Evolutionary conservation across 2,329 filamentous ascomycete genomes (phyloP).

Genomic region (Sordariomycetes sp.): DNA sequence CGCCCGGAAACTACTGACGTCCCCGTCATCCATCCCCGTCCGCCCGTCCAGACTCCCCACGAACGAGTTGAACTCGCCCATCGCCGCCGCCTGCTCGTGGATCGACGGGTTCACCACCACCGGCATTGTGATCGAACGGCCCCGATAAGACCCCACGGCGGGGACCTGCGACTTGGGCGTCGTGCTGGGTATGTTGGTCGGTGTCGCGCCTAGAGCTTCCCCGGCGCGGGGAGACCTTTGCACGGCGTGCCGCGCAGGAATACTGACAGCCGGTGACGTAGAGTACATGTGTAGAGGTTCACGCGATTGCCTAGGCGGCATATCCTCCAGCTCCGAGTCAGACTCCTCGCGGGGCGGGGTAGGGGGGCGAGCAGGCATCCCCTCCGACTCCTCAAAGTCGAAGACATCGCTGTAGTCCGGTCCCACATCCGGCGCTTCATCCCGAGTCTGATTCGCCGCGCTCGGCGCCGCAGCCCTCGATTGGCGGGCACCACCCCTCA

Average conservation of each 20-base stretch:
- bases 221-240: background rate
- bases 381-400: slow-evolving; percentile 3
- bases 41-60: slow-evolving; percentile 39
- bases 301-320: background rate
- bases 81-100: slow-evolving; percentile 30
- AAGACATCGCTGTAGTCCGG: background rate
- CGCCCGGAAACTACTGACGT: slow-evolving; percentile 27
- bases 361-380: background rate
- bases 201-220: slow-evolving; percentile 12
- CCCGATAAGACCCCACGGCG: slow-evolving; percentile 40
- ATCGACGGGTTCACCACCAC: slow-evolving; percentile 34
- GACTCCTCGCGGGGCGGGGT: background rate
- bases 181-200: slow-evolving; percentile 5
- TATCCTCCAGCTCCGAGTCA: background rate
- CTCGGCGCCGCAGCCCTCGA: background rate
- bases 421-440: background rate
- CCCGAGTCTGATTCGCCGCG: background rate
- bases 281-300: slow-evolving; percentile 3
- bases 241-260: background rate
- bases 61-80: slow-evolving; percentile 35
- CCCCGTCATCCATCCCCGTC: slow-evolving; percentile 31
- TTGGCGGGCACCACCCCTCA: background rate
- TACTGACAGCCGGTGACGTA: slow-evolving; percentile 2
- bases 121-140: slow-evolving; percentile 36
- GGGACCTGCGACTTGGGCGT: slow-evolving; percentile 20